Conservation (phyloP, 176 grass and related monocot genomes). For the Stipa capillata region DNA sequence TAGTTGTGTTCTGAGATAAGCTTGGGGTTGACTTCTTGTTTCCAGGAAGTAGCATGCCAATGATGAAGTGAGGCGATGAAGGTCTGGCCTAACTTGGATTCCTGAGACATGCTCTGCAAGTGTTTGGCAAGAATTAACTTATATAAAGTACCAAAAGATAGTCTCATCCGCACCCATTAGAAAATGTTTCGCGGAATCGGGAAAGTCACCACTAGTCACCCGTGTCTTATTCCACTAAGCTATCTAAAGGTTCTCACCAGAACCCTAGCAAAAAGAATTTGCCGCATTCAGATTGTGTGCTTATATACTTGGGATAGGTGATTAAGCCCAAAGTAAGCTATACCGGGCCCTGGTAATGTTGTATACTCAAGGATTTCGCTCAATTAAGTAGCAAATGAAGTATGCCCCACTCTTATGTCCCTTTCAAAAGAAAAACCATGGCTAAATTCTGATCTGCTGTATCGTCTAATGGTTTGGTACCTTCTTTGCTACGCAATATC, state of each 20-base stretch:
- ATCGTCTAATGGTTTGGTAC: not conserved
- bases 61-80: not conserved
- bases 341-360: not conserved
- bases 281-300: not conserved
- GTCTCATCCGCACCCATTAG: not conserved
- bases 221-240: conserved; percentile 11
- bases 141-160: not conserved
- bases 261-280: not conserved
- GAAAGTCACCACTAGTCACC: not conserved
- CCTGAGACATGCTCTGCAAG: not conserved
- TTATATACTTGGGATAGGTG: not conserved
- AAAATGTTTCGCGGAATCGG: not conserved
- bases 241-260: not conserved
- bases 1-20: not conserved
- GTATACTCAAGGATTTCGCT: not conserved
- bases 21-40: not conserved
- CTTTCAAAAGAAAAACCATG: not conserved
- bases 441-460: not conserved
- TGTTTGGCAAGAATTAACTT: not conserved
- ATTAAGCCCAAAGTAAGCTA: not conserved
- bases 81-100: conserved; percentile 12
- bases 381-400: not conserved
- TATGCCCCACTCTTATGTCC: not conserved
- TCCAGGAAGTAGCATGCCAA: not conserved
- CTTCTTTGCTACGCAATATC: not conserved